Conservation (phyloP, 805 yeast species). For the Starmerella khaoyaiensis region DNA sequence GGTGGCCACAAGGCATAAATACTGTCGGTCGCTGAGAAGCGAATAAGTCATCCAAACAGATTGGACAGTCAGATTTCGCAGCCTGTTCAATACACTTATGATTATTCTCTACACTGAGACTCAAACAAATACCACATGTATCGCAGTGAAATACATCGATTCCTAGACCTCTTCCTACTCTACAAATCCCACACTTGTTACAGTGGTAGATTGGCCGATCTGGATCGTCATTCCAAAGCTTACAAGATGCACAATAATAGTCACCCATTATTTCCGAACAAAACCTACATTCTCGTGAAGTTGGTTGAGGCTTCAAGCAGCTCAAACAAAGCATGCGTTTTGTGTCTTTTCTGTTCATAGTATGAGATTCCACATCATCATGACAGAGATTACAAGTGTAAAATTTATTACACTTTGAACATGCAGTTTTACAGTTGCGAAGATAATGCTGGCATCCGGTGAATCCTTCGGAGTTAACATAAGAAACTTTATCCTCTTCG, state of each 20-base stretch:
- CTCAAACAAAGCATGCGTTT: constrained; percentile 67
- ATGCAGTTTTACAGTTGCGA: constrained; percentile 70
- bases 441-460: constrained; percentile 78
- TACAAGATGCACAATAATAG: constrained; percentile 69
- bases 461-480: constrained; percentile 32
- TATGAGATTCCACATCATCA: constrained; percentile 49
- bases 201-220: constrained; percentile 81
- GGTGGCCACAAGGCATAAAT: constrained; percentile 89
- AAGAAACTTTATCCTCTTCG: constrained; percentile 30
- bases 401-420: constrained; percentile 64
- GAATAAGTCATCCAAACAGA: constrained; percentile 83
- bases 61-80: constrained; percentile 84
- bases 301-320: constrained; percentile 64
- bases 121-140: constrained; percentile 76
- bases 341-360: constrained; percentile 45
- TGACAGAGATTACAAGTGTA: constrained; percentile 77
- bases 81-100: constrained; percentile 80
- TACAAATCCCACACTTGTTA: constrained; percentile 82
- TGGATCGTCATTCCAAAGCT: constrained; percentile 62
- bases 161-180: constrained; percentile 77
- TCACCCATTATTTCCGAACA: constrained; percentile 58
- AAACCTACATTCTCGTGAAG: constrained; percentile 51
- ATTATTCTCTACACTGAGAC: constrained; percentile 59
- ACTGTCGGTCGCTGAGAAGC: constrained; percentile 71
- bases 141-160: constrained; percentile 87